These are phyloP conservation scores for Aureobasidium subglaciale DNA, from an alignment of 2,329 filamentous ascomycete genomes.

Conservation along the genomic window DNA sequence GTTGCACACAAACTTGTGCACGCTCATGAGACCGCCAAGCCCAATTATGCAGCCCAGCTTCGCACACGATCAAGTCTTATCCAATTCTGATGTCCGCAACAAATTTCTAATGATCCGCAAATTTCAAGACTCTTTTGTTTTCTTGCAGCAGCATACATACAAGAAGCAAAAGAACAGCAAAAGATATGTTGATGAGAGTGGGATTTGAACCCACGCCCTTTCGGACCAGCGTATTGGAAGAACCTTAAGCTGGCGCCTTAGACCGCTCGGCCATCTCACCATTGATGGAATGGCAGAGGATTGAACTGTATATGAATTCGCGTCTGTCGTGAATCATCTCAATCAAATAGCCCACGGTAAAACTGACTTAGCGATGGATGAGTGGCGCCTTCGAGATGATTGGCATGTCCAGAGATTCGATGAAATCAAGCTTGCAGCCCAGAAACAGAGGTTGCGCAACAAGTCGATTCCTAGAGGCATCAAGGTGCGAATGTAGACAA, in stretches of 20 bases:
- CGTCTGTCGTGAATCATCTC: too few species aligned
- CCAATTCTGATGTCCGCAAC: too few species aligned
- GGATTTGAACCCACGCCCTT: slow-evolving; percentile 8
- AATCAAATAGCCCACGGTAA: too few species aligned
- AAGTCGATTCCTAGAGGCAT: too few species aligned
- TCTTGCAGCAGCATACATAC: neutral
- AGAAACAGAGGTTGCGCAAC: too few species aligned
- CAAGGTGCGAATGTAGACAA: too few species aligned
- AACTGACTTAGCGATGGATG: neutral
- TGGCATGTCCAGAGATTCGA: too few species aligned
- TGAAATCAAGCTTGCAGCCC: too few species aligned
- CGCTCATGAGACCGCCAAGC: neutral
- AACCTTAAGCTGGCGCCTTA: slow-evolving; percentile 12
- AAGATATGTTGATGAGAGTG: slow-evolving; percentile 5
- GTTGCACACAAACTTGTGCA: neutral
- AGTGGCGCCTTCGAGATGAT: too few species aligned
- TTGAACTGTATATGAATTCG: too few species aligned
- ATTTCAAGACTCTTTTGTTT: neutral
- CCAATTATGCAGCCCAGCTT: neutral
- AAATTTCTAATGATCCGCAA: neutral
- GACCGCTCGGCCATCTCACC: slow-evolving; percentile 12
- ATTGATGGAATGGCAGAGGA: neutral
- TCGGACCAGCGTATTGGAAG: slow-evolving; percentile 2
- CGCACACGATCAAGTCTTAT: neutral
- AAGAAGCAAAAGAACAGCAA: neutral